Base-by-base conservation (phyloP, 2,329 filamentous ascomycete genomes). In the Ophiostoma sp. region DNA sequence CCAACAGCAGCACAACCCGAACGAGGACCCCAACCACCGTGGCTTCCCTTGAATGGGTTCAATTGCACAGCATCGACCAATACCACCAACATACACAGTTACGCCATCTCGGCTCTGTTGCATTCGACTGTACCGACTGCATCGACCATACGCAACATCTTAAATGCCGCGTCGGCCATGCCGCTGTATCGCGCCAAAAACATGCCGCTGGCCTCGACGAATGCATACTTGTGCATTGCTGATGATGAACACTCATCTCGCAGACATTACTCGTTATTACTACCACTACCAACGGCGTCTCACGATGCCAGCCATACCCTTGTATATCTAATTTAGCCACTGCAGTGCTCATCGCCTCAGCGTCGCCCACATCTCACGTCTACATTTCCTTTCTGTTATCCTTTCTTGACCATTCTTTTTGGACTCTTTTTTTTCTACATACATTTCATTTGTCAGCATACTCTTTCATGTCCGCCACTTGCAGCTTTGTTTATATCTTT, bases 1-100 rank as follows among this genome's bases (percentile, higher is more conserved):
- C 36, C 74, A 74, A 31, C 74, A 76, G 60, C 71, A 72, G 62
- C 69, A 70, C 31, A 62, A 35, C 31, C 75, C 71, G 23, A 74
- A 71, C 52, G 74, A 75, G 35, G 75, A 76, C 23, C 75, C 75
- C 4, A 68, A 72, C 6, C 71, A 68, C 23, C 75, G 74, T 20
- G 72, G 71, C 23, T 73, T 73, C 35, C 72, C 68, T 11, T 74
- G 70, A 73, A 65, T 23, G 31, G 8, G 11, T 60, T 27, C 3
- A 57, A 48, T 11, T 17, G 52, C n/a, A 35, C 41, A 33, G 11
- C 15, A 35, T 15, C 17, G n/a, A 4, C 11, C 7, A 41, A 17
- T 4, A 39, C n/a, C 3, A 27, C 5, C 15, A 65, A 62, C 23
- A 35, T 17, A 23, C 64, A 48, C 13, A 54, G 13, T 31, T 35